These are phyloP conservation scores for Pleurotus giganteus DNA, from an alignment of 768 basidiomycete genomes.

Conservation along the genomic window DNA sequence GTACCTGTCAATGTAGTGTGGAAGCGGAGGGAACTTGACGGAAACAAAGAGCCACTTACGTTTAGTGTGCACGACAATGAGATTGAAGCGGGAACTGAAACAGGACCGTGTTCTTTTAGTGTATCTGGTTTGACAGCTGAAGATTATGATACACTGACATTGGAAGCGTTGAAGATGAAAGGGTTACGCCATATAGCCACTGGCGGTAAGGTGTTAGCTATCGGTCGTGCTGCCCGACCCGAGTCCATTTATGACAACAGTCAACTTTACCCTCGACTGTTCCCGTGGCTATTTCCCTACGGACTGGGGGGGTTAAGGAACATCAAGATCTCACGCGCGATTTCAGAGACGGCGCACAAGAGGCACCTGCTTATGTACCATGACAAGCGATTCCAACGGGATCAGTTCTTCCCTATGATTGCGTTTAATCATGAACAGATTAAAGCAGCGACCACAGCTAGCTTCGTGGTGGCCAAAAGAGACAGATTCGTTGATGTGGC, in stretches of 20 bases:
- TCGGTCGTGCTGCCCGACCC: slow-evolving; percentile 16
- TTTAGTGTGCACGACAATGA: slow-evolving; percentile 12
- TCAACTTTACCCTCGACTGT: slow-evolving; percentile 32
- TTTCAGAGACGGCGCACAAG: slow-evolving; percentile 21
- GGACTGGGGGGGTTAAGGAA: slow-evolving; percentile 29
- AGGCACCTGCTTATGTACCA: slow-evolving; percentile 30
- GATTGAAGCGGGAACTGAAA: slow-evolving; percentile 19
- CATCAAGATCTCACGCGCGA: slow-evolving; percentile 6
- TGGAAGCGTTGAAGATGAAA: slow-evolving; percentile 16
- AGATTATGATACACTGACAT: slow-evolving; percentile 12
- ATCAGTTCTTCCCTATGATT: slow-evolving; percentile 34
- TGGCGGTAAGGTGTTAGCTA: slow-evolving; percentile 15
- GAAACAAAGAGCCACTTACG: neutral
- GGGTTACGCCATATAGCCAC: slow-evolving; percentile 21
- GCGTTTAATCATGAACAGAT: slow-evolving; percentile 41
- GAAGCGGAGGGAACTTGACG: neutral
- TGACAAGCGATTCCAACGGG: slow-evolving; percentile 37
- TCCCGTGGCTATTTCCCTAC: slow-evolving; percentile 39
- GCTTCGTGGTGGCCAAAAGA: slow-evolving; percentile 25
- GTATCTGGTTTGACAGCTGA: slow-evolving; percentile 34
- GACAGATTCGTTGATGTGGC: slow-evolving; percentile 23
- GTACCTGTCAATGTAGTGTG: neutral
- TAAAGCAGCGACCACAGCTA: slow-evolving; percentile 21
- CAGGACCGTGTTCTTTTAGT: slow-evolving; percentile 32
- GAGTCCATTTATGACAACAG: slow-evolving; percentile 29